Evolutionary conservation across 176 grass and related monocot genomes (phyloP).

Genomic region (Calamus simplicifolius): DNA sequence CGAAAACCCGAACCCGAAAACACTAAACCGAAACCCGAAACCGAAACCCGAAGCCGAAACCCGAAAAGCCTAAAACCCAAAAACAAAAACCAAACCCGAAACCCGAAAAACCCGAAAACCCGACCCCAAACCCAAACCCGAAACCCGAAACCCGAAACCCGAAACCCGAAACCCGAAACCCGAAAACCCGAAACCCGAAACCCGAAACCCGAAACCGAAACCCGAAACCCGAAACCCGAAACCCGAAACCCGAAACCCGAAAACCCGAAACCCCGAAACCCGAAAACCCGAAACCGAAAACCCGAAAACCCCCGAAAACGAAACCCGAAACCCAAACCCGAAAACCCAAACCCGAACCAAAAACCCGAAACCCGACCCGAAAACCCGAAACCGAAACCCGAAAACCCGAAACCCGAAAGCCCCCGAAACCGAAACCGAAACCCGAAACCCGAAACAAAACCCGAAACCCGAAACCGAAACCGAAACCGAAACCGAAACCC

Average conservation of each 20-base stretch:
- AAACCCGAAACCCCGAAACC: too few species aligned
- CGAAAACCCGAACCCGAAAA: constrained; percentile 13
- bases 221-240: constrained; percentile 1
- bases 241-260: constrained; percentile 9
- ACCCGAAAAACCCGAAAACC: constrained; percentile 8
- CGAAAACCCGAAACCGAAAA: too few species aligned
- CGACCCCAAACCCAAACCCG: neutral
- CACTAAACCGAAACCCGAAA: constrained; percentile 4
- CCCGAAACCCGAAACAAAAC: constrained; percentile 9
- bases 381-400: constrained; percentile 11
- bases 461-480: constrained; percentile 7
- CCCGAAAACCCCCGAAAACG: constrained; percentile 2
- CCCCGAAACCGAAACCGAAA: neutral
- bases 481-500: constrained; percentile 1
- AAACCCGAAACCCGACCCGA: constrained; percentile 5
- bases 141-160: neutral
- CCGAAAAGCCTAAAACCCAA: too few species aligned
- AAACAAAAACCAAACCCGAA: constrained; percentile 7
- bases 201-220: neutral
- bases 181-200: too few species aligned
- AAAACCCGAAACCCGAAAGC: constrained; percentile 9
- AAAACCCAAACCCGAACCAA: constrained; percentile 2
- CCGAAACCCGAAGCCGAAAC: constrained; percentile 7
- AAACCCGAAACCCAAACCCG: constrained; percentile 11
- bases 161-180: neutral